phyloP scores from a whole-genome alignment of 1,139 yeast genomes.

The Geotrichum histeridarum region DNA sequence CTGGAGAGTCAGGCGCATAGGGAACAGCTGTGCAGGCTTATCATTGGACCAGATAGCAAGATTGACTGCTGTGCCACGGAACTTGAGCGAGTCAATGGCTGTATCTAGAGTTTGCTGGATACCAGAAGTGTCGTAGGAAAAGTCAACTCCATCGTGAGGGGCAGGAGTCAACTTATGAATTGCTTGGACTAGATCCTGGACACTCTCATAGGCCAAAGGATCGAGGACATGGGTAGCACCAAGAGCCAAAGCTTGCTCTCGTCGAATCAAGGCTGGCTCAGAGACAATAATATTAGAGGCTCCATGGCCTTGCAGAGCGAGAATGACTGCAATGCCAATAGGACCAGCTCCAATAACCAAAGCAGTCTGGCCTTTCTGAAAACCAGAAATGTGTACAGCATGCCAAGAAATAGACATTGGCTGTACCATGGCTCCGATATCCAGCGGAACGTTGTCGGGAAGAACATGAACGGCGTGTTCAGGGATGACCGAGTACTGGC shows the following conservation, averaged over 20 bases:
- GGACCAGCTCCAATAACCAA: conserved; percentile 61
- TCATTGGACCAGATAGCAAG: conserved; percentile 54
- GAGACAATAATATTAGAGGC: conserved; percentile 53
- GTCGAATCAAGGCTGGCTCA: conserved; percentile 55
- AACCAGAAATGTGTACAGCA: conserved; percentile 47
- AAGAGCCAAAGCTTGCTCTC: conserved; percentile 48
- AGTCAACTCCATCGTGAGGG: conserved; percentile 52
- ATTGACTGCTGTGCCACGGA: conserved; percentile 60
- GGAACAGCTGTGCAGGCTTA: conserved; percentile 41
- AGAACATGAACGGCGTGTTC: conserved; percentile 36
- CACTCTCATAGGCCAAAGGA: conserved; percentile 27
- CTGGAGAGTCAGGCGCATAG: conserved; percentile 45
- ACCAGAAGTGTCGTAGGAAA: conserved; percentile 61
- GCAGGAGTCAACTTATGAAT: conserved; percentile 40
- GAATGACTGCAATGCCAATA: conserved; percentile 42
- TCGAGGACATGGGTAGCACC: conserved; percentile 49
- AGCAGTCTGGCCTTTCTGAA: conserved; percentile 43
- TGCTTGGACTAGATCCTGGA: conserved; percentile 31
- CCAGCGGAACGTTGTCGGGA: conserved; percentile 47
- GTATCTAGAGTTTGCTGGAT: conserved; percentile 51
- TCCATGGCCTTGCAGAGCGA: conserved; percentile 52
- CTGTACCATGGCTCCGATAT: conserved; percentile 53
- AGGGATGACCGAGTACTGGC: conserved; percentile 48
- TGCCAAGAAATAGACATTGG: conserved; percentile 60
- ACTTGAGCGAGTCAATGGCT: conserved; percentile 48